A percentile compares a stretch with the other conserved stretches of the same genome.
Conservation (phyloP, 345 rosid genomes). For the Gossypium arboreum region DNA sequence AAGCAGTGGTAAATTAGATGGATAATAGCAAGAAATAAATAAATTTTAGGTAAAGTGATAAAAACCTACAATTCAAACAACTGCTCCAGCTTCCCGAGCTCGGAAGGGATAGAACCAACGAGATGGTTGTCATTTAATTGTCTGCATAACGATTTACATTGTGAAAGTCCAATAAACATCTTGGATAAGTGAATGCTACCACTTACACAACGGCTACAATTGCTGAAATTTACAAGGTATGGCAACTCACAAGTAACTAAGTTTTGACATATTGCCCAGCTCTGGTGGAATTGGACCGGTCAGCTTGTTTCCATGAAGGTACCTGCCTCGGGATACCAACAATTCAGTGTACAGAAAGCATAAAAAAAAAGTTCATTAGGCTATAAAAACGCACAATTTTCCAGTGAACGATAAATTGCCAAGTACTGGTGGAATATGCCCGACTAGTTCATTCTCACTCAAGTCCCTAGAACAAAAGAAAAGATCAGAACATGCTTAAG, state of each 20-base stretch:
- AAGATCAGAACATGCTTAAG: background rate
- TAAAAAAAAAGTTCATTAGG: background rate
- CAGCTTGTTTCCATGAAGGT: constrained; percentile 89
- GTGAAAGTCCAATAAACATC: background rate
- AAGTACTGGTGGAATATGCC: constrained; percentile 82
- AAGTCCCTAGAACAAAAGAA: constrained; percentile 50
- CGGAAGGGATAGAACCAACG: constrained; percentile 74
- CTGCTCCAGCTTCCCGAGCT: constrained; percentile 87
- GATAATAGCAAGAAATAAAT: background rate
- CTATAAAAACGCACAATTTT: constrained; percentile 55
- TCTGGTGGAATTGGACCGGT: constrained; percentile 91
- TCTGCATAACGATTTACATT: constrained; percentile 30
- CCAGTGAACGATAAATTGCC: constrained; percentile 93
- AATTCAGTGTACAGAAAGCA: background rate
- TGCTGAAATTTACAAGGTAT: background rate
- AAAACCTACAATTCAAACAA: constrained; percentile 82
- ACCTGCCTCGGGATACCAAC: constrained; percentile 35
- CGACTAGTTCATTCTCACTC: constrained; percentile 88
- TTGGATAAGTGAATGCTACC: background rate
- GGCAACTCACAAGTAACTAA: constrained; percentile 78
- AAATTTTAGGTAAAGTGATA: background rate
- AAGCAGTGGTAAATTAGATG: background rate
- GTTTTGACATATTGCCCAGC: constrained; percentile 93
- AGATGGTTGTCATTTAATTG: constrained; percentile 75
- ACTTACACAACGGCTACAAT: background rate